Percentiles rank a stretch among this genome's conserved stretches.
phyloP scores from a whole-genome alignment of 2,329 filamentous ascomycete species.

The Helicocarpus griseus region DNA sequence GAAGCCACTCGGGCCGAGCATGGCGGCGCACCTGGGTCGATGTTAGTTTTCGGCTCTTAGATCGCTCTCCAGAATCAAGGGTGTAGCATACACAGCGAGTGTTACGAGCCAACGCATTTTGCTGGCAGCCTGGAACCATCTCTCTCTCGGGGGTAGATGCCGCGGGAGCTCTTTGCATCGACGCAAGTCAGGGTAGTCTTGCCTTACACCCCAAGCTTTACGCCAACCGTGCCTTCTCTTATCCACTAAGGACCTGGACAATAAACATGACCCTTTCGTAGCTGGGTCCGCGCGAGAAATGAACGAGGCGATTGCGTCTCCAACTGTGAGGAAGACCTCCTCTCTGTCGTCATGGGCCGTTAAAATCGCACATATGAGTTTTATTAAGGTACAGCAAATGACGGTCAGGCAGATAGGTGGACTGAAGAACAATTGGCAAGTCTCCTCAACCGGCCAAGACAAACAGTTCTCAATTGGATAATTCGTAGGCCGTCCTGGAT shows the following conservation, averaged over 20 bases:
- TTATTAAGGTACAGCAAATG: conserved; percentile 15
- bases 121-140: conserved; percentile 3
- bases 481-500: background rate
- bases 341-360: conserved; percentile 1
- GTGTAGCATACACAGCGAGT: background rate
- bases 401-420: conserved; percentile 12
- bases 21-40: no score
- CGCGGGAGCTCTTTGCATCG: no score
- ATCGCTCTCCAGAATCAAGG: no score
- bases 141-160: background rate
- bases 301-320: conserved; percentile 30
- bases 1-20: no score
- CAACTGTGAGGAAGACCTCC: conserved; percentile 23
- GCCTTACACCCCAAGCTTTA: no score
- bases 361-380: conserved; percentile 9
- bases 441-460: conserved; percentile 9
- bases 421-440: conserved; percentile 15
- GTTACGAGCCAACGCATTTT: background rate
- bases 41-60: no score
- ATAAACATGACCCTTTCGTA: no score
- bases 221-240: no score
- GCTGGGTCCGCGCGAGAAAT: conserved; percentile 21
- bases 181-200: no score
- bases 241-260: no score
- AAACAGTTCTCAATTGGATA: conserved; percentile 4